Evolutionary conservation across 192 early-diverging fungal genomes (phyloP), one percentile per base, ranked within the genome.

Genomic region (Entomortierella lignicola): DNA sequence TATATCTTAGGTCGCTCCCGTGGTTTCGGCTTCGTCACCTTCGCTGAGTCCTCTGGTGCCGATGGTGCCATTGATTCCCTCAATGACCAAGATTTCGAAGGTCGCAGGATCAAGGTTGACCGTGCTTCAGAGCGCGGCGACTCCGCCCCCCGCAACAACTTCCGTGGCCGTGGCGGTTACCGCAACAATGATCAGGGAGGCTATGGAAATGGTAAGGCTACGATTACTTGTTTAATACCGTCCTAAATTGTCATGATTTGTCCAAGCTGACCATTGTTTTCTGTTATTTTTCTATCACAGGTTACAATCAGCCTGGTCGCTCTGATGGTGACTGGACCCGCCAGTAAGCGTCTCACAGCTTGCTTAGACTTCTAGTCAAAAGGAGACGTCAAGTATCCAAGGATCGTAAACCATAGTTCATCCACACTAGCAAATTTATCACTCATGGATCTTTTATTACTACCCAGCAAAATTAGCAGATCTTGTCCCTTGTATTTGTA

Each of bases 21-120:
- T 63, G 94, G 94, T 23, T 95, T 93, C 80, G 95, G 95, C 27
- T 95, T 97, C 77, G 93, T 95, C 54, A 93, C 87, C 69, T 88
- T 85, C 53, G 63, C 50, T 55, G 72, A 59, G 53, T 56, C 73
- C 18, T 71, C 74, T 2, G 80, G 75, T 12, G 92, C 93, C 61
- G 64, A 88, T 44, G 37, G 29, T 11, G 93, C 95, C 56, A 87
- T 94, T 55, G 50, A 84, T 15, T 72, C 53, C 41, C 79, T 91
- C 80, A 84, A 94, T 85, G 86, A 88, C 31, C 71, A 72, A 67
- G 87, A 90, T n/a, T 85, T 97, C 58, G 90, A 94, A 50, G 93
- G 91, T 34, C 92, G 95, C 56, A 67, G 69, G 23, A 88, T 97
- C 82, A 89, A 89, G 60, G 82, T 83, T 48, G 77, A 83, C 39